These are phyloP conservation scores for Nasturtium officinale DNA, from an alignment of 345 rosid species.

Conservation along the genomic window DNA sequence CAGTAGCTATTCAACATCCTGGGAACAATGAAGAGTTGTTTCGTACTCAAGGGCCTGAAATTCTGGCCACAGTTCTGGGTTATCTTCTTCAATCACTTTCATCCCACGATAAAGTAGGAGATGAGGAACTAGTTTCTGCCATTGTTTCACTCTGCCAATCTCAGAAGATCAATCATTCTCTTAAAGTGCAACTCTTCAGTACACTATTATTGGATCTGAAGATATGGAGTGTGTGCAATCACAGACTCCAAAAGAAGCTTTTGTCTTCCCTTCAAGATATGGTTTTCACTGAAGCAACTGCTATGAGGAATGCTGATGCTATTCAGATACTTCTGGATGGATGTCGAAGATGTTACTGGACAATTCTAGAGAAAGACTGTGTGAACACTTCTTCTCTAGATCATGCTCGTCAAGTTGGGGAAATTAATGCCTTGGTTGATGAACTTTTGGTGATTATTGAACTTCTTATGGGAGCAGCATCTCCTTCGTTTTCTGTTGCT, in stretches of 20 bases:
- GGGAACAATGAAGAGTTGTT: conserved; percentile 81
- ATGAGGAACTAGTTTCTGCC: conserved; percentile 96
- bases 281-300: conserved; percentile 88
- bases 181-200: conserved; percentile 89
- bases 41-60: conserved; percentile 74
- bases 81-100: conserved; percentile 78
- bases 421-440: conserved; percentile 94
- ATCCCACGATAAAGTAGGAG: conserved; percentile 61
- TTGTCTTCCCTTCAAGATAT: conserved; percentile 90
- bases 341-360: conserved; percentile 97
- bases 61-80: conserved; percentile 74
- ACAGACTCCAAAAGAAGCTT: conserved; percentile 92
- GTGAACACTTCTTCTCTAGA: conserved; percentile 56
- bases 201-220: conserved; percentile 80
- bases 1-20: conserved; percentile 79
- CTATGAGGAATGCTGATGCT: conserved; percentile 93
- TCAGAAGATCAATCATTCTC: conserved; percentile 73
- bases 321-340: conserved; percentile 96
- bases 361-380: conserved; percentile 78
- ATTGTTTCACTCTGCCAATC: conserved; percentile 80
- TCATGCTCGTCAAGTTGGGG: conserved; percentile 74
- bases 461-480: conserved; percentile 85
- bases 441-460: conserved; percentile 95
- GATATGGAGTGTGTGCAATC: conserved; percentile 93
- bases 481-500: conserved; percentile 65